Evolutionary conservation across 805 yeast species (phyloP), one percentile per base, ranked within the genome.

Genomic region (Candida ipomoeae): DNA sequence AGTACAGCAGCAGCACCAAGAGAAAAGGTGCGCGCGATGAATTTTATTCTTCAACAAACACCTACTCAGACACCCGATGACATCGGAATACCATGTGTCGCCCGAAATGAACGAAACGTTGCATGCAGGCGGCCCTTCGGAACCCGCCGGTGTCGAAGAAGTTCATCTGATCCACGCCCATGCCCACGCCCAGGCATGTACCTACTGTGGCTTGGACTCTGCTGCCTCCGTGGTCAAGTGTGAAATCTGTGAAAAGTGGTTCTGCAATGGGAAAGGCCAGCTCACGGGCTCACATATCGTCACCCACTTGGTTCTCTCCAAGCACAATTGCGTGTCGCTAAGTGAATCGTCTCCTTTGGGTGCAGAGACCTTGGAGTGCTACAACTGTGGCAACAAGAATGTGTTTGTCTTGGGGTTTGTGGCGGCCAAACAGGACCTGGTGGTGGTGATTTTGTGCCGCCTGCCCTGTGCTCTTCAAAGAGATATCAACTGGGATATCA

Each of bases 311-410:
- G 95, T 89, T 29, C 70, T 87, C 57, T 80, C 96, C 1, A 81
- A 84, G 54, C 97, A 91, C 64, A 83, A 84, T 59, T 73, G 63
- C 31, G 89, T 91, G 2, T 75, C 85, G 1, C 75, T 89, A 42
- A 96, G 90, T 64, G 83, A 83, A 35, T 86, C 85, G 23, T 84
- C 91, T 1, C 90, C 87, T 53, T 72, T 90, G 23, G 97, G 97
- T n/a, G 96, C 87, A 48, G 85, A 91, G 5, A 77, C 83, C 1
- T 70, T 91, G 51, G 97, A 91, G 65, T 91, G 97, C 70, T 91
- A 90, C 69, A 85, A 84, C 62, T 91, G 97, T 71, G 96, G 96
- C 31, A 81, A 79, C 62, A 81, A 75, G 52, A 91, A 91, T 59
- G 86, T 65, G 2, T 91, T 91, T 58, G 74, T 84, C 23, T 71